phyloP scores from a whole-genome alignment of 257 asterid species.

The Leptodermis oblonga region DNA sequence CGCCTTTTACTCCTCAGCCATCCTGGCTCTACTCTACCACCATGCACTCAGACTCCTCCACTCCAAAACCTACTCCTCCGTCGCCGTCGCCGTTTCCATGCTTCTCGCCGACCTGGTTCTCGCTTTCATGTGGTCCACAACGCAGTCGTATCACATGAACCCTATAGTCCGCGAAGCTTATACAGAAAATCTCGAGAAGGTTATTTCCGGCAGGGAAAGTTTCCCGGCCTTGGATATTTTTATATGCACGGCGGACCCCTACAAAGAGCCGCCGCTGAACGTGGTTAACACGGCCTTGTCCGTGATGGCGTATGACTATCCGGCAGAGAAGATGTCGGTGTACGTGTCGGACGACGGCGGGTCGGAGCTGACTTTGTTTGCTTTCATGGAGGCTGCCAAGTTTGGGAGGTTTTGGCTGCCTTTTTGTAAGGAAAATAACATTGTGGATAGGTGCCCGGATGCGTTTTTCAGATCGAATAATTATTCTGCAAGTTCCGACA shows the following conservation, averaged over 20 bases:
- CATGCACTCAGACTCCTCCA: constrained; percentile 37
- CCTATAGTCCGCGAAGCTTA: constrained; percentile 42
- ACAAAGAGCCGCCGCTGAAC: constrained; percentile 56
- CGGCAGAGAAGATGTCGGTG: constrained; percentile 58
- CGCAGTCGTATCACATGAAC: constrained; percentile 58
- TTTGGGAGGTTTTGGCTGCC: constrained; percentile 66
- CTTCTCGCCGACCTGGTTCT: constrained; percentile 47
- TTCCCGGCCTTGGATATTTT: constrained; percentile 60
- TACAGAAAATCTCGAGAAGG: constrained; percentile 30
- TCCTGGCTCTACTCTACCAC: constrained; percentile 43
- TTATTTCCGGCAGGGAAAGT: constrained; percentile 23
- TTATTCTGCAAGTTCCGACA: constrained; percentile 13
- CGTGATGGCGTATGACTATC: constrained; percentile 72
- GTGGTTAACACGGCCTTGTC: constrained; percentile 73
- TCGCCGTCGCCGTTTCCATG: constrained; percentile 30
- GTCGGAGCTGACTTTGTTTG: constrained; percentile 62
- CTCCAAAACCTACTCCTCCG: constrained; percentile 33
- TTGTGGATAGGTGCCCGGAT: constrained; percentile 52
- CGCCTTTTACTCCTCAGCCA: constrained; percentile 35
- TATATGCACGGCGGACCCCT: constrained; percentile 80
- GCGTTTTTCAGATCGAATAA: constrained; percentile 41
- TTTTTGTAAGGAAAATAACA: constrained; percentile 48
- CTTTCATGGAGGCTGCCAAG: constrained; percentile 73
- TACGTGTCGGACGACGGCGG: constrained; percentile 84
- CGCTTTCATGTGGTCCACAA: constrained; percentile 61